A percentile compares a stretch with the other conserved stretches of the same genome.
phyloP scores from a whole-genome alignment of 2,329 filamentous ascomycete species.

The Emergomyces orientalis region DNA sequence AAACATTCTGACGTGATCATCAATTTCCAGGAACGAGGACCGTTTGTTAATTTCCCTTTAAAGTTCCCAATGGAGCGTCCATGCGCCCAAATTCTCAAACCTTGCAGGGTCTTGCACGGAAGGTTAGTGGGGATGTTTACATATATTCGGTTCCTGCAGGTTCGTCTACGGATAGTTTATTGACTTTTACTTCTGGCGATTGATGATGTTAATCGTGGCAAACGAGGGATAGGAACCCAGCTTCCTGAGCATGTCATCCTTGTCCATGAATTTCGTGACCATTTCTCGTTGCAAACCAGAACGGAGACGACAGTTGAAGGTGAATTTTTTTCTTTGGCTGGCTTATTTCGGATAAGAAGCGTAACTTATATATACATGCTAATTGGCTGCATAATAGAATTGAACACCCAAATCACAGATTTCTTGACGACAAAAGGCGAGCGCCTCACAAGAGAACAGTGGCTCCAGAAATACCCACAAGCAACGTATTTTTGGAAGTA shows the following conservation, averaged over 20 bases:
- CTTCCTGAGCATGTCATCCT: conserved; percentile 19
- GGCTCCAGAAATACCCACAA: conserved; percentile 4
- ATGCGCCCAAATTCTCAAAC: conserved; percentile 13
- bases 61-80: conserved; percentile 11
- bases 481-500: conserved; percentile 1
- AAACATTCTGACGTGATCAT: background rate
- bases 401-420: conserved; percentile 2
- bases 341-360: background rate
- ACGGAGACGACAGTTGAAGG: conserved; percentile 17
- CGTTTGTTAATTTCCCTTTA: background rate
- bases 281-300: conserved; percentile 19
- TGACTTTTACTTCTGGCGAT: background rate
- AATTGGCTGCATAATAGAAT: background rate
- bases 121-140: conserved; percentile 3
- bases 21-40: background rate
- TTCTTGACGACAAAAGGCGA: background rate
- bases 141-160: conserved; percentile 13
- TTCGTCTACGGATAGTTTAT: background rate
- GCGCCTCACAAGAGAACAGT: background rate
- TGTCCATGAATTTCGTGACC: conserved; percentile 20
- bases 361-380: background rate
- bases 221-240: conserved; percentile 9
- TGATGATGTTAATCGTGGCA: conserved; percentile 1
- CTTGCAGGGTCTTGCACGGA: conserved; percentile 9
- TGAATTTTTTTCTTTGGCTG: conserved; percentile 1